Conservation (phyloP, 176 grass and related monocot genomes). For the Puccinellia tenuiflora region DNA sequence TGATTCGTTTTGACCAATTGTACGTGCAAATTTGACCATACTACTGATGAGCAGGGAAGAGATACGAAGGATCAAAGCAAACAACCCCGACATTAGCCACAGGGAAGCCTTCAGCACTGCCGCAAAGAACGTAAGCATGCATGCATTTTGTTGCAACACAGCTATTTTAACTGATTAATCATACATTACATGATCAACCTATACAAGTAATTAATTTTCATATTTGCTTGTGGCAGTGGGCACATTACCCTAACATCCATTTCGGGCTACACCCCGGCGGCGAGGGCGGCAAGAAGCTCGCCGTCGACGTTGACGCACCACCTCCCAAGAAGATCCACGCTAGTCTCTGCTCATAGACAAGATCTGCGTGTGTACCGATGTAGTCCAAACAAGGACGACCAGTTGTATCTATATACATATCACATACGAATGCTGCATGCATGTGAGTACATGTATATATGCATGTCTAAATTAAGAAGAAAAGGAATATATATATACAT, state of each 20-base stretch:
- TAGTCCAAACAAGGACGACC: background rate
- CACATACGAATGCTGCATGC: background rate
- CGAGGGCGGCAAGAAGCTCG: conserved; percentile 49
- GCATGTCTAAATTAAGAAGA: background rate
- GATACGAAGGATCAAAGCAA: conserved; percentile 88
- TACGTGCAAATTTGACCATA: too few species aligned
- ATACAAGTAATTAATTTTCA: too few species aligned
- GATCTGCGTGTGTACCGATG: background rate
- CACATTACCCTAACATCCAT: conserved; percentile 91
- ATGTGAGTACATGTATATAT: background rate
- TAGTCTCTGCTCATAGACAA: conserved; percentile 56
- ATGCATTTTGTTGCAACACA: too few species aligned
- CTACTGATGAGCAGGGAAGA: too few species aligned
- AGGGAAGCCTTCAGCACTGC: conserved; percentile 96
- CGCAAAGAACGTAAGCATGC: conserved; percentile 75
- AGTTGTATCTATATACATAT: background rate
- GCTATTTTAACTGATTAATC: too few species aligned
- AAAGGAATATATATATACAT: background rate
- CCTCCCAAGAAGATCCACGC: conserved; percentile 50
- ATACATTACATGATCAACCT: too few species aligned
- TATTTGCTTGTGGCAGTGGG: conserved; percentile 64
- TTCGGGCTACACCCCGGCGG: too few species aligned
- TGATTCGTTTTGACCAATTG: too few species aligned
- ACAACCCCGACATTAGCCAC: conserved; percentile 94
- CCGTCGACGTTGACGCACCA: conserved; percentile 27